Percentiles rank a stretch among this genome's conserved stretches.
These are phyloP conservation scores for Dothistroma septosporum DNA, from an alignment of 2,329 filamentous ascomycete species.

Conservation along the genomic window DNA sequence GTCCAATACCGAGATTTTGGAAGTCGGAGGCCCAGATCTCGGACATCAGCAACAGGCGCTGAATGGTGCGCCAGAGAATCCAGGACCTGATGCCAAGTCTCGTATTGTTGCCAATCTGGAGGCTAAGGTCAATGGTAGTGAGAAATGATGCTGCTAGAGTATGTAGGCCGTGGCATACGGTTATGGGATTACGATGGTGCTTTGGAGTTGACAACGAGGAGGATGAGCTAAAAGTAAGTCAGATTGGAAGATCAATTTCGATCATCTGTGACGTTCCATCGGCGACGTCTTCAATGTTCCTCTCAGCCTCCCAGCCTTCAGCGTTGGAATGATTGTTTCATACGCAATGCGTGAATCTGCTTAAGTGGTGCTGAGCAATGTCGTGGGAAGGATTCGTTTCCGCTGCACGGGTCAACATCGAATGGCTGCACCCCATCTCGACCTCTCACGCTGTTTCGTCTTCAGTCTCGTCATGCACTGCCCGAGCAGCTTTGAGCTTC, in stretches of 20 bases:
- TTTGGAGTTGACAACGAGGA: not conserved
- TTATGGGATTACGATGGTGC: not conserved
- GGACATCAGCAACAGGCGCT: constrained; percentile 28
- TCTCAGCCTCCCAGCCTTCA: no score
- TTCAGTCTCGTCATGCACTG: not conserved
- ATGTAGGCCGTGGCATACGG: not conserved
- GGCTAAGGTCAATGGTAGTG: constrained; percentile 23
- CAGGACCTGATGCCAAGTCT: constrained; percentile 30
- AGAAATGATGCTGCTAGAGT: not conserved
- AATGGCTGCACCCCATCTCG: no score
- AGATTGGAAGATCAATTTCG: not conserved
- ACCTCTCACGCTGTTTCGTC: not conserved
- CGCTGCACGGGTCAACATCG: not conserved
- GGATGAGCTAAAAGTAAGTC: not conserved
- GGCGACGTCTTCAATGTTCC: no score
- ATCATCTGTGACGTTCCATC: no score
- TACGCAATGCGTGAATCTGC: no score
- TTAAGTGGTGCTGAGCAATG: no score
- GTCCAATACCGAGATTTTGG: constrained; percentile 45
- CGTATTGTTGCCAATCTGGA: constrained; percentile 32
- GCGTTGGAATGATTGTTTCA: no score
- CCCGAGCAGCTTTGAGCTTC: not conserved
- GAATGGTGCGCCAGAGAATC: constrained; percentile 29
- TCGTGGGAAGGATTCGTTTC: no score
- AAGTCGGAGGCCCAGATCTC: constrained; percentile 23